Evolutionary conservation across 768 basidiomycete genomes (phyloP).

Genomic region (Solioccasus polychromus): DNA sequence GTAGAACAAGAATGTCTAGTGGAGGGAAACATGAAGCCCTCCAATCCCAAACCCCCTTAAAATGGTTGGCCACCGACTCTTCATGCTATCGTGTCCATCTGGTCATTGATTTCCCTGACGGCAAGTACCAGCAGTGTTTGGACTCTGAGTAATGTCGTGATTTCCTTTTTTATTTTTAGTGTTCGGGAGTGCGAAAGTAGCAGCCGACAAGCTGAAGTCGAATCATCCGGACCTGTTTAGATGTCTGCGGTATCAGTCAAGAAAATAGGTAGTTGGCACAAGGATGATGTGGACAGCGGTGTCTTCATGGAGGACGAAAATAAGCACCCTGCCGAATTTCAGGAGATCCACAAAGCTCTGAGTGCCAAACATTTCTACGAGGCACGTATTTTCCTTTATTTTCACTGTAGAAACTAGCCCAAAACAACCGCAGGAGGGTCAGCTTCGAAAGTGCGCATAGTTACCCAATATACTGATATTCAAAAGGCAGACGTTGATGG

Average conservation of each 20-base stretch:
- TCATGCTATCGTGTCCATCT: not conserved
- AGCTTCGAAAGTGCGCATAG: not conserved
- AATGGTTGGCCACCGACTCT: not conserved
- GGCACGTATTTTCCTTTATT: no score
- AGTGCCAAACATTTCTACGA: no score
- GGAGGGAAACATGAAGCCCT: not conserved
- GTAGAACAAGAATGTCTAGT: no score
- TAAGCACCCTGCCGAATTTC: no score
- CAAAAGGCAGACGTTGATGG: no score
- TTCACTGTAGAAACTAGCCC: no score
- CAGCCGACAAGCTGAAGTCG: not conserved
- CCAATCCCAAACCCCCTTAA: not conserved
- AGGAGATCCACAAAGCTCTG: no score
- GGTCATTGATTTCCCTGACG: not conserved
- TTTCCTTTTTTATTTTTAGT: not conserved
- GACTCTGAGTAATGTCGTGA: no score
- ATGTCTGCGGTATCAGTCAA: not conserved
- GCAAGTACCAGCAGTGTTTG: no score
- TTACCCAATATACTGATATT: not conserved
- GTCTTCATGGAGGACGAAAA: not conserved
- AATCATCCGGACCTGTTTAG: not conserved
- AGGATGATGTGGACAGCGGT: not conserved
- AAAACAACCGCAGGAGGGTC: no score
- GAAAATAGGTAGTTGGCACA: no score
- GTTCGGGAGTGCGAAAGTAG: not conserved